A percentile compares a stretch with the other conserved stretches of the same genome.
phyloP scores from a whole-genome alignment of 805 yeast genomes.

The Metschnikowia corniflorae region DNA sequence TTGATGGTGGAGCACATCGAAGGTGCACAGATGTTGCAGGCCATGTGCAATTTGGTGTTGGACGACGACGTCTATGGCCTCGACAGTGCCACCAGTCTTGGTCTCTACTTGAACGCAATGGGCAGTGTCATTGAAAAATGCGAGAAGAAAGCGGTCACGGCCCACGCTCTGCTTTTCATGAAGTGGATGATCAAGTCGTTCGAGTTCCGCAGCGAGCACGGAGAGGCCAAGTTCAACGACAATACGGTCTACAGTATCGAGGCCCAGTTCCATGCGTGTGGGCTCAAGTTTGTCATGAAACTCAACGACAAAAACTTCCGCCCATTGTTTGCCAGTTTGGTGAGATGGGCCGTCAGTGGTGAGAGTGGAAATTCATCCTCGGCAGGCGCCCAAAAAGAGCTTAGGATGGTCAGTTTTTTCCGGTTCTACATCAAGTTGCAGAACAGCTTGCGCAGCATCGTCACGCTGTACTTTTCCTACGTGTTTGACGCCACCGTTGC shows the following conservation, averaged over 20 bases:
- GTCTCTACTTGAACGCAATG: slow-evolving; percentile 64
- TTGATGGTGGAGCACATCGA: slow-evolving; percentile 67
- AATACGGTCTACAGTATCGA: slow-evolving; percentile 82
- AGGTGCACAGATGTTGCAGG: slow-evolving; percentile 54
- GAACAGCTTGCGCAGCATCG: slow-evolving; percentile 77
- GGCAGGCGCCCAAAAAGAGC: slow-evolving; percentile 38
- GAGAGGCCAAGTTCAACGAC: slow-evolving; percentile 47
- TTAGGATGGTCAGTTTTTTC: slow-evolving; percentile 69
- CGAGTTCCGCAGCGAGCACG: slow-evolving; percentile 60
- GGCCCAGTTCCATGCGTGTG: slow-evolving; percentile 67
- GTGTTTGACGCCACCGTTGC: slow-evolving; percentile 68
- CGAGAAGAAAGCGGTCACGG: slow-evolving; percentile 73
- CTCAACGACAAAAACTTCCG: slow-evolving; percentile 91
- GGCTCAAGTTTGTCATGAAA: slow-evolving; percentile 77
- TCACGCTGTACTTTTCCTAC: slow-evolving; percentile 85
- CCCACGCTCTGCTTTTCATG: slow-evolving; percentile 64
- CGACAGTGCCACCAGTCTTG: slow-evolving; percentile 44
- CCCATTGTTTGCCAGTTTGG: slow-evolving; percentile 82
- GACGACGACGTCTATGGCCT: slow-evolving; percentile 30
- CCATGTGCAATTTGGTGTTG: slow-evolving; percentile 64
- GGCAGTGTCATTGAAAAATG: slow-evolving; percentile 62
- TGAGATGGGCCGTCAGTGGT: slow-evolving; percentile 89
- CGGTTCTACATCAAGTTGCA: slow-evolving; percentile 83
- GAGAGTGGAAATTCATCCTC: slow-evolving; percentile 51
- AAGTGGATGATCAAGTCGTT: slow-evolving; percentile 66